Base-by-base conservation (phyloP, 164 flowering plant genomes). In the Hamamelis virginiana region DNA sequence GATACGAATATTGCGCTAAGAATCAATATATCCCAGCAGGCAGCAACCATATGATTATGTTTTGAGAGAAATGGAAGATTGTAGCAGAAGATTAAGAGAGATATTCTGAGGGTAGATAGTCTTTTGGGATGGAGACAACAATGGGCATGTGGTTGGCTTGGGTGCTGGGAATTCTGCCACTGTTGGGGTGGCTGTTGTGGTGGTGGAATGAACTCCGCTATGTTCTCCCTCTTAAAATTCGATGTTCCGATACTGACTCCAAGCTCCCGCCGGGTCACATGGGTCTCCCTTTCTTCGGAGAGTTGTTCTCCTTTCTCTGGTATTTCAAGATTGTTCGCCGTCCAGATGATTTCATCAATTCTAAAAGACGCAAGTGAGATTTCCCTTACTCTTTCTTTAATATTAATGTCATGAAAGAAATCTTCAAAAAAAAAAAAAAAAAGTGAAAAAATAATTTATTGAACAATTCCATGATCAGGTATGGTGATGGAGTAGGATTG, bases 271-370 rank as follows among this genome's bases (percentile, higher is more conserved):
- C 85, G 0, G 87, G 86, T 3, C 67, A 69, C 67, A 81, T 84
- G 85, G 90, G 86, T 15, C 25, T 84, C 4, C 85, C 84, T 0
- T 60, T 74, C 59, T 1, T 83, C 5, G 88, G 90, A 9, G 90
- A 86, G 63, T 69, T 80, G 82, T 41, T 78, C 43, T 69, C 65
- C 9, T 81, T 85, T 72, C 73, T 83, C 27, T 81, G 86, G 86
- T 83, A 83, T 77, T 87, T 87, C 81, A 87, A 83, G 62, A 4
- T 87, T 61, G 62, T 80, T 12, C 59, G 87, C 5, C 77, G 79
- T 23, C 86, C 88, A 0, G 87, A 83, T 59, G 87, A 83, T 8
- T 87, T 77, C 69, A 80, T 86, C 64, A 64, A 73, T 25, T 60
- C 80, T n/a, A 84, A 81, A 66, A 68, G 73, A 25, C 61, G 71